Percentiles rank a stretch among this genome's conserved stretches.
These are phyloP conservation scores for Magnolia changhungtana DNA, from an alignment of 164 flowering plant species.

Conservation along the genomic window DNA sequence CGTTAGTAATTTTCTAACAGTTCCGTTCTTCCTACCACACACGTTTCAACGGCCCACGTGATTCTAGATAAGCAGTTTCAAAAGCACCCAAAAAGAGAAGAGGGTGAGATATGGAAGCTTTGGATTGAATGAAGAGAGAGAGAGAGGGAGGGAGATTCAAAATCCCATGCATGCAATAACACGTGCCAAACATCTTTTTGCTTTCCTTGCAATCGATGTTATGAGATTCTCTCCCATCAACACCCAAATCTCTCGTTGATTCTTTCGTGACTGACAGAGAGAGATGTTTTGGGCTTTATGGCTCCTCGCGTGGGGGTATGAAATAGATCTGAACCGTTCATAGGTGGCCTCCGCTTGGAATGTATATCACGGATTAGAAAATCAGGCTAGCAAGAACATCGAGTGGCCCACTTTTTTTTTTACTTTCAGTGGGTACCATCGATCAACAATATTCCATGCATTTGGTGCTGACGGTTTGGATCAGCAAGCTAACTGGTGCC, in stretches of 20 bases:
- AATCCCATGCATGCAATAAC: not conserved
- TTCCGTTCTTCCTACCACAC: not conserved
- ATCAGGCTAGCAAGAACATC: no score
- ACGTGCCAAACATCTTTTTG: not conserved
- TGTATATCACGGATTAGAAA: no score
- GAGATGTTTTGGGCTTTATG: no score
- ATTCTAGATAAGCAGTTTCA: not conserved
- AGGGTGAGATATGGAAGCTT: not conserved
- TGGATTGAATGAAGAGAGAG: not conserved
- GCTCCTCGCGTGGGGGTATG: no score
- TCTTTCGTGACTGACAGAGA: no score
- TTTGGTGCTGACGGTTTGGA: no score
- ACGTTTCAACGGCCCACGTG: not conserved
- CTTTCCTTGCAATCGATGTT: not conserved
- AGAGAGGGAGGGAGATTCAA: not conserved
- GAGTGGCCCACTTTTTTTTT: no score
- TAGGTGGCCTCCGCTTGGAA: no score
- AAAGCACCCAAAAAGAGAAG: not conserved
- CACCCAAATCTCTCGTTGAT: not conserved
- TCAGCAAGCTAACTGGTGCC: no score
- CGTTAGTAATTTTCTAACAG: not conserved
- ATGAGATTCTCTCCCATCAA: not conserved
- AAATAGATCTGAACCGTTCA: no score
- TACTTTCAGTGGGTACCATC: no score
- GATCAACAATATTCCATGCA: no score